A percentile compares a stretch with the other conserved stretches of the same genome.
Conservation (phyloP, 2,329 filamentous ascomycete species). For the Beauveria bassiana region DNA sequence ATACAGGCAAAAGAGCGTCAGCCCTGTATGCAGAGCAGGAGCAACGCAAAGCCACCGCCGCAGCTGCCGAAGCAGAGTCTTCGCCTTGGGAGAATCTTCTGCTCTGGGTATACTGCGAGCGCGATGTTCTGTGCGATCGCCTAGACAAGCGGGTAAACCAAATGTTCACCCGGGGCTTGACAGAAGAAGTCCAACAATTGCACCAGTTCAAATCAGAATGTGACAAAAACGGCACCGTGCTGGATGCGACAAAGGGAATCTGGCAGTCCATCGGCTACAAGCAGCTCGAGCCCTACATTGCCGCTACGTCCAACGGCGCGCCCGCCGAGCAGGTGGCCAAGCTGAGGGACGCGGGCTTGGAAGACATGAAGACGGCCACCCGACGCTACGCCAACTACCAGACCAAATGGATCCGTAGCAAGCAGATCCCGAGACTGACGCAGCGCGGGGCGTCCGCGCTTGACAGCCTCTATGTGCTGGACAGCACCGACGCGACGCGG, state of each 20-base stretch:
- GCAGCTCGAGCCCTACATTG: conserved; percentile 70
- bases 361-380: conserved; percentile 74
- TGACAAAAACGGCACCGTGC: conserved; percentile 35
- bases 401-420: conserved; percentile 77
- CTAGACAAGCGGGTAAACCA: conserved; percentile 72
- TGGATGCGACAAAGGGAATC: conserved; percentile 76
- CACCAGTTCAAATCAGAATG: conserved; percentile 31
- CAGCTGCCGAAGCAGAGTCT: conserved; percentile 16
- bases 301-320: conserved; percentile 28
- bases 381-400: conserved; percentile 83
- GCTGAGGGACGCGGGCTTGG: conserved; percentile 53
- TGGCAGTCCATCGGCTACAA: conserved; percentile 98
- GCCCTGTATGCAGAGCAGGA: conserved; percentile 79
- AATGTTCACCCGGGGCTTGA: conserved; percentile 60
- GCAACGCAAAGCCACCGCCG: conserved; percentile 26
- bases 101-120: conserved; percentile 80
- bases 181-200: conserved; percentile 41
- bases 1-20: conserved; percentile 73
- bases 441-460: conserved; percentile 43
- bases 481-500: conserved; percentile 60
- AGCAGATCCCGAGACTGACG: conserved; percentile 63
- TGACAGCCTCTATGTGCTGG: conserved; percentile 65
- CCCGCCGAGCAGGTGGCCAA: conserved; percentile 37
- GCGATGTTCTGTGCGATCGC: conserved; percentile 57
- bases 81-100: conserved; percentile 53